Evolutionary conservation across 352 stramenopile genomes (phyloP).

Genomic region (Pythium apleroticum): DNA sequence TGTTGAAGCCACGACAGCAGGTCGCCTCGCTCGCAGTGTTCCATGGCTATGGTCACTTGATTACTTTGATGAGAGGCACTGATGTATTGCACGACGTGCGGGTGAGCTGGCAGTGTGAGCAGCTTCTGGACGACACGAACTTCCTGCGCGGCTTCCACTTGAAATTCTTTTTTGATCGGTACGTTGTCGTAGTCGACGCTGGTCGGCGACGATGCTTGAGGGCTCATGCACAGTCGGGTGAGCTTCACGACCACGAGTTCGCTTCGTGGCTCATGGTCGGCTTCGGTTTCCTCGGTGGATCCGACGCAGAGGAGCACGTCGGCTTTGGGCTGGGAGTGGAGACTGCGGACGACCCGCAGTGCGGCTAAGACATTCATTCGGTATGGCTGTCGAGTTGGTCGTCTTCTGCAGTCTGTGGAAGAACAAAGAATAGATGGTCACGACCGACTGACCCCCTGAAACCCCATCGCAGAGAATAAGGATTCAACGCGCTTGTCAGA

Average conservation of each 20-base stretch:
- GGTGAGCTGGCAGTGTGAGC: constrained; percentile 2
- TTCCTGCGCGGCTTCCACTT: neutral
- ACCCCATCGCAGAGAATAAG: too few species aligned
- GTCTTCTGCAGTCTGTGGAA: too few species aligned
- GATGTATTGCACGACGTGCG: constrained; percentile 4
- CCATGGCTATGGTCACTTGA: constrained; percentile 1
- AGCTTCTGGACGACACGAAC: neutral
- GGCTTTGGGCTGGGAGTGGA: neutral
- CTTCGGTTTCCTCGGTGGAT: neutral
- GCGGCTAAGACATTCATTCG: too few species aligned
- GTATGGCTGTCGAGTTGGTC: too few species aligned
- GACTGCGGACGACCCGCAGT: neutral
- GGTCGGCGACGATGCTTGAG: neutral
- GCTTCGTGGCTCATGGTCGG: neutral
- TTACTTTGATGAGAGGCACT: neutral
- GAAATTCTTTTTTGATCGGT: neutral
- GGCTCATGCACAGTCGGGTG: neutral
- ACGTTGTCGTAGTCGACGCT: neutral
- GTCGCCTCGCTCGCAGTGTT: constrained; percentile 3
- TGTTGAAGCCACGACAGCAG: constrained; percentile 8
- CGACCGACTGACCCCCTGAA: too few species aligned
- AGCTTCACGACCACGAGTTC: neutral
- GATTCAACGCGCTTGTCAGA: too few species aligned
- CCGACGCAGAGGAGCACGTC: neutral
- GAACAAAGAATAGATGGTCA: too few species aligned